Base-by-base conservation (phyloP, 441 rosid species). In the Gossypium trilobum region DNA sequence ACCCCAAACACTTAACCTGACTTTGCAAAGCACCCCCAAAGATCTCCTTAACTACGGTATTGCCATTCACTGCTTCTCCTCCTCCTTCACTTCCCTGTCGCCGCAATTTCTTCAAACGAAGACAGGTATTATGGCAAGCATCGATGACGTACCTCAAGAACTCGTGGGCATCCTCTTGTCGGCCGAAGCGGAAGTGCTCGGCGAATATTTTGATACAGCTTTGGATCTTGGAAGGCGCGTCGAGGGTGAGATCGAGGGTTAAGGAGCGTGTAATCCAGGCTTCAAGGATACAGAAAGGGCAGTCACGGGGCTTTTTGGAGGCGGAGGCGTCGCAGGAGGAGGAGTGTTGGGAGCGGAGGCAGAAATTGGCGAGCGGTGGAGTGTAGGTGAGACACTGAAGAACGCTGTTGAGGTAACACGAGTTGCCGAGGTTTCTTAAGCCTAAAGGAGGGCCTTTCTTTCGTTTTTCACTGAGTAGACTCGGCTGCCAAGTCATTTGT, bases 371-470 rank as follows among this genome's bases (percentile, higher is more conserved):
- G 57, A 95, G 86, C 19, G 99, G 99, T 74, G 99, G 97, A 57
- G 99, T 92, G 83, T 89, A 89, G 70, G 99, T 95, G 71, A 95
- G 99, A 72, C 99, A 95, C 88, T 95, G 99, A 59, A 95, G 96
- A 73, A 95, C 99, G 86, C 96, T 89, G 82, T 95, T 95, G 74
- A 95, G 90, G 78, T 95, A 95, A 67, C 99, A 95, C 36, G 98
- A 85, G 80, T 95, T 95, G 79, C 99, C 97, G 79, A 95, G 98
- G 78, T 95, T 95, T 70, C 75, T 84, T 58, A 95, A 83, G 79
- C 99, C 98, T 85, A 95, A 71, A 14, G 99, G 99, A 33, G 93
- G 91, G 6, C 92, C 87, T 44, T 78, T 86, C 73, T 87, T 87
- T 73, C 97, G 87, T 75, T 86, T 87, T 70, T 82, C 89, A 80